Evolutionary conservation across 306 rosid genomes (phyloP).

Genomic region (Prinsepia uniflora): DNA sequence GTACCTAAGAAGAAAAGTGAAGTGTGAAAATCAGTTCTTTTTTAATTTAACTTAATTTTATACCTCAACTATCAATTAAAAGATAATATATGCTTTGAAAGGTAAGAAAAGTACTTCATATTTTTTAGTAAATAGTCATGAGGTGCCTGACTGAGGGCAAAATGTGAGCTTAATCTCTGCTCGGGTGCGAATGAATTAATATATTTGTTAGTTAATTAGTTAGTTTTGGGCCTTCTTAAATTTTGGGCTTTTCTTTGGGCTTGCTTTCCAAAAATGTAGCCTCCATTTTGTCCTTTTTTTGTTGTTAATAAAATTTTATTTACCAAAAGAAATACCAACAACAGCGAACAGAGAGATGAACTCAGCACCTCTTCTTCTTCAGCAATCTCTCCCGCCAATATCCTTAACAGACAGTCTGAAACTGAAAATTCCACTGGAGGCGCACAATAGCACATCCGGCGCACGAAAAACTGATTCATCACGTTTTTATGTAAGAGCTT

Average conservation of each 20-base stretch:
- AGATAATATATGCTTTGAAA: too few relatives aligned
- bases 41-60: too few relatives aligned
- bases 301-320: background rate
- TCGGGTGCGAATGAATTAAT: too few relatives aligned
- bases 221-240: too few relatives aligned
- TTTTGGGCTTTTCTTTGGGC: background rate
- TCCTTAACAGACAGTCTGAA: conserved; percentile 3
- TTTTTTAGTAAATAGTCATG: too few relatives aligned
- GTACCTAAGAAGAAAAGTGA: too few relatives aligned
- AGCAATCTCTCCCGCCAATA: conserved; percentile 55
- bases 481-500: conserved; percentile 14
- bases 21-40: too few relatives aligned
- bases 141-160: too few relatives aligned
- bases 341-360: conserved; percentile 15
- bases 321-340: background rate
- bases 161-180: too few relatives aligned
- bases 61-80: too few relatives aligned
- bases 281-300: background rate
- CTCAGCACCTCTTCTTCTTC: conserved; percentile 31
- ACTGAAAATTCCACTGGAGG: conserved; percentile 21
- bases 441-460: conserved; percentile 8
- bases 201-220: too few relatives aligned
- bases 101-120: too few relatives aligned
- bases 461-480: conserved; percentile 17
- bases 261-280: background rate